These are phyloP conservation scores for Arthrobotrys conoides DNA, from an alignment of 2,329 filamentous ascomycete species.

Conservation along the genomic window DNA sequence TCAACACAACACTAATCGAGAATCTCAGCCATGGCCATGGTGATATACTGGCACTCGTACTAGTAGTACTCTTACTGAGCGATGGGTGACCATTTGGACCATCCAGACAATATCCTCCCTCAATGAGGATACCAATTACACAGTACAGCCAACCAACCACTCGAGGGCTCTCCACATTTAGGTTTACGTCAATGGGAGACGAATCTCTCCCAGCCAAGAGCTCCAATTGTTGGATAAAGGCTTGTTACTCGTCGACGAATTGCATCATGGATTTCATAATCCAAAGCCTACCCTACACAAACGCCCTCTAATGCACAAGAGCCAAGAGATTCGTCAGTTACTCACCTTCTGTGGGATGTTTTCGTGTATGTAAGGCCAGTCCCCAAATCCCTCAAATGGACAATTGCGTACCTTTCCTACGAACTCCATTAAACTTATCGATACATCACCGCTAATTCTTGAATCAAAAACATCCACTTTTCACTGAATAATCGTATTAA, in stretches of 20 bases:
- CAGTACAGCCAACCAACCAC: no score
- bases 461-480: conserved; percentile 22
- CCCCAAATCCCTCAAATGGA: conserved; percentile 45
- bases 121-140: no score
- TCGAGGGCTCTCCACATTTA: not conserved
- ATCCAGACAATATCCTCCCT: no score
- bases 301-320: conserved; percentile 8
- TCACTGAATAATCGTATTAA: conserved; percentile 35
- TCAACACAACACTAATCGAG: not conserved
- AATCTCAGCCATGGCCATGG: no score
- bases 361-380: conserved; percentile 30
- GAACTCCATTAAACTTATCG: conserved; percentile 10
- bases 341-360: conserved; percentile 17
- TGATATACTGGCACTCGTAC: no score
- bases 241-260: not conserved
- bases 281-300: not conserved
- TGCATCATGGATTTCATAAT: conserved; percentile 20
- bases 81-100: no score
- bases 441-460: conserved; percentile 19
- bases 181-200: conserved; percentile 19
- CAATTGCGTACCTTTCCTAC: conserved; percentile 45
- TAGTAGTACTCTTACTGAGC: no score
- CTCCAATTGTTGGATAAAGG: not conserved
- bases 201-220: conserved; percentile 1
- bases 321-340: conserved; percentile 48